Base-by-base conservation (phyloP, 768 basidiomycete species). In the Mrakia frigida region DNA sequence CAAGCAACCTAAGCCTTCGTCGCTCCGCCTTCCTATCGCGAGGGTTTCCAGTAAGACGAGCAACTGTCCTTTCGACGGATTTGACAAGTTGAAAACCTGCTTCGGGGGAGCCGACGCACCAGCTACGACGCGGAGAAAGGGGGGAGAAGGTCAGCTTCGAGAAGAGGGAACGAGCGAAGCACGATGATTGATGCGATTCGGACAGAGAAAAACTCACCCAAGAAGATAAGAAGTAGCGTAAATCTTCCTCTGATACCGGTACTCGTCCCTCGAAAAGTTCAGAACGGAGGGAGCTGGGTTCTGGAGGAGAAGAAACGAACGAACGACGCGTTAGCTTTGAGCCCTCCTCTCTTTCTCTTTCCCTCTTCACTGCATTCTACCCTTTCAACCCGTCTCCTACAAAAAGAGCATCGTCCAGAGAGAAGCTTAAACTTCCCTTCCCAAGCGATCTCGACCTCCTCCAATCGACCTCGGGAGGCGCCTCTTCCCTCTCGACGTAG, bases 221-320 rank as follows among this genome's bases (percentile, higher is more conserved):
- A 68, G 65, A 6, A 68, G 37, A 18, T 68, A 68, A 7, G 37
- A 23, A 0, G 65, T 68, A 3, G 65, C 35, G 25, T 68, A 68
- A 0, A 68, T 6, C 23, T 35, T 39, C 7, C 65, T 39, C 16
- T 68, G 65, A 21, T 39, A 39, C 13, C 13, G 33, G 37, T 68
- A 68, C 39, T 68, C 65, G 65, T 68, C 65, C 25, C 65, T 39
- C 25, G 65, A 39, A 11, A 68, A 68, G 65, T 68, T 68, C 3
- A 68, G 39, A 3, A 68, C 65, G 35, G 65, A 68, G 37, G 65
- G 65, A 21, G 65, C 37, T 14, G 65, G 56, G 56, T n/a, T 28
- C 25, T 56, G 52, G 52, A 7, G 6, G 18, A 14, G 52, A 53
- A 53, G 18, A 18, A 53, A 11, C 13, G 18, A 25, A 56, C 3